A percentile compares a stretch with the other conserved stretches of the same genome.
These are phyloP conservation scores for Amyloporia xantha DNA, from an alignment of 768 basidiomycete genomes.

Conservation along the genomic window DNA sequence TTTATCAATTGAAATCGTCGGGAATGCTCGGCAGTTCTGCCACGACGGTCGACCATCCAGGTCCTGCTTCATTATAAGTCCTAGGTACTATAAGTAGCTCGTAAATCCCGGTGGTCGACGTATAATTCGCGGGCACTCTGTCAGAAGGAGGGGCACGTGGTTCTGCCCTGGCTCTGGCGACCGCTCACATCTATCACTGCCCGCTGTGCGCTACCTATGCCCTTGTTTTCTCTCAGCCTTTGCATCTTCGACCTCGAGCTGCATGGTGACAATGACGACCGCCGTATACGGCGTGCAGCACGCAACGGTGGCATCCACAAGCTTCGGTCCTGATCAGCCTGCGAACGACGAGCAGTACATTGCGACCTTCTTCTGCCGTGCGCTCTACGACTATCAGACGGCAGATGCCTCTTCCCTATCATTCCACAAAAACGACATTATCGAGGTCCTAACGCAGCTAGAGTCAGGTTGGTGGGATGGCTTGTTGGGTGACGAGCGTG, in stretches of 20 bases:
- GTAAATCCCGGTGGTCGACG: too few species aligned
- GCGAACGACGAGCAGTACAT: constrained; percentile 48
- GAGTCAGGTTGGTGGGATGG: constrained; percentile 99
- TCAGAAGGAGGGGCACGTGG: too few species aligned
- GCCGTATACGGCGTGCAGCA: constrained; percentile 14
- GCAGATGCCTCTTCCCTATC: constrained; percentile 84
- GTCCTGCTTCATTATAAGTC: too few species aligned
- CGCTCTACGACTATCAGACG: constrained; percentile 88
- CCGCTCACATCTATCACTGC: constrained; percentile 5
- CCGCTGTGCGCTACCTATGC: not conserved
- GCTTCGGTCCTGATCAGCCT: constrained; percentile 6
- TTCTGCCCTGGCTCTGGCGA: not conserved
- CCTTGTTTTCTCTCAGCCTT: constrained; percentile 3
- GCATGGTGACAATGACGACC: constrained; percentile 11
- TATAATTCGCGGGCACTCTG: too few species aligned
- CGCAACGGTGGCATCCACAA: constrained; percentile 8
- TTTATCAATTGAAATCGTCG: too few species aligned
- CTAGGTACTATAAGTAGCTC: too few species aligned
- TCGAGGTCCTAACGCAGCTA: constrained; percentile 87
- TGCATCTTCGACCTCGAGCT: not conserved
- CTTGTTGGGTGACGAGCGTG: constrained; percentile 78
- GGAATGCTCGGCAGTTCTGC: too few species aligned
- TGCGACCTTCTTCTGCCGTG: constrained; percentile 79
- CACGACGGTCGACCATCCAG: too few species aligned
- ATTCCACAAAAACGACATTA: constrained; percentile 81